A percentile compares a stretch with the other conserved stretches of the same genome.
Conservation (phyloP, 441 rosid genomes). For the Populus trichocarpa region DNA sequence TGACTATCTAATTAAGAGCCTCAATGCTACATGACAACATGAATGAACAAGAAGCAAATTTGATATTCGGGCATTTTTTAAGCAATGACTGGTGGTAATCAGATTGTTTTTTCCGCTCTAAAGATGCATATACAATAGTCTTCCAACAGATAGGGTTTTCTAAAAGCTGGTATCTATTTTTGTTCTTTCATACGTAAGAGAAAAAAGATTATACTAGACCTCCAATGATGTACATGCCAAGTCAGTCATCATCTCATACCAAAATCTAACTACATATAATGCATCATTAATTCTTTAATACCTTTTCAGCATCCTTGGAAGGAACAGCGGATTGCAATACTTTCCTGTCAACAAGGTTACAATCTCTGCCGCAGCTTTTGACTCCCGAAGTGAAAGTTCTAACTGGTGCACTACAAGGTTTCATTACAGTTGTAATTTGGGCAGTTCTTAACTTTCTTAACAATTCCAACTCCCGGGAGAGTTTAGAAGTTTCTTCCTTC, state of each 20-base stretch:
- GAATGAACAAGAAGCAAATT: background rate
- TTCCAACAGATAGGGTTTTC: too few relatives aligned
- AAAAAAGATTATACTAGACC: too few relatives aligned
- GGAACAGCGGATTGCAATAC: slow-evolving; percentile 22
- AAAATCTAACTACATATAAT: background rate
- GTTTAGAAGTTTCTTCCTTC: slow-evolving; percentile 42
- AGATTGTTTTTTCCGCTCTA: background rate
- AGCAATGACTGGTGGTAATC: background rate
- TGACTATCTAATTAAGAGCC: too few relatives aligned
- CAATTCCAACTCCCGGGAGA: slow-evolving; percentile 43
- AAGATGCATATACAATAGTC: too few relatives aligned
- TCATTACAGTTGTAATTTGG: slow-evolving; percentile 43
- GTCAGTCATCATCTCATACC: background rate
- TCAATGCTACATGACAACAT: background rate
- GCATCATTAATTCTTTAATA: slow-evolving; percentile 12
- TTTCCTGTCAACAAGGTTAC: slow-evolving; percentile 35
- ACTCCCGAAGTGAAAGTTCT: slow-evolving; percentile 18
- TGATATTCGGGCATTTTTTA: background rate
- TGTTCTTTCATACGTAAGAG: too few relatives aligned
- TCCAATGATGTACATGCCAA: background rate
- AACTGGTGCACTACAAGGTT: slow-evolving; percentile 28
- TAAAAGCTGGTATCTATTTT: too few relatives aligned
- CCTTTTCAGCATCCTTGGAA: slow-evolving; percentile 36
- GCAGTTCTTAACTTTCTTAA: slow-evolving; percentile 38
- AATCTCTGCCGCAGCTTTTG: slow-evolving; percentile 9